A percentile compares a stretch with the other conserved stretches of the same genome.
phyloP scores from a whole-genome alignment of 371 early-diverging fungal species.

The Mortierella sp. region DNA sequence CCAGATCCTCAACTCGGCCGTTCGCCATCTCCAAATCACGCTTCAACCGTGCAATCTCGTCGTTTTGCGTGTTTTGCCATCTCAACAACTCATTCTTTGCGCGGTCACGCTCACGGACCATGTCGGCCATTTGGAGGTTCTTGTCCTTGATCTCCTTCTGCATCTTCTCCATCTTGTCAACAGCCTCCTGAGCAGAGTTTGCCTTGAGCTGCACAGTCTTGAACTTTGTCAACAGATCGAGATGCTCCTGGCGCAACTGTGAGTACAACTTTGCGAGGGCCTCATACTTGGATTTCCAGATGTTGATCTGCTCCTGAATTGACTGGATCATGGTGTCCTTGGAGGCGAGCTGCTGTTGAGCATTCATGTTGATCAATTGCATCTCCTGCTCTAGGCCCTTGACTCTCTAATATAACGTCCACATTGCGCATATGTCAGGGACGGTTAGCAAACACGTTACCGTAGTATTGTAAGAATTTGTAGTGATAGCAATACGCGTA shows the following conservation, averaged over 20 bases:
- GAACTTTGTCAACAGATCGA: constrained; percentile 91
- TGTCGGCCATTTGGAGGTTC: constrained; percentile 83
- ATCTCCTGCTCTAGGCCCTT: constrained; percentile 87
- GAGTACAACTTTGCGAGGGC: constrained; percentile 94
- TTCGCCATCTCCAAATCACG: constrained; percentile 83
- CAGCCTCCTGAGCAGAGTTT: constrained; percentile 81
- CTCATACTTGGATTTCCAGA: constrained; percentile 94
- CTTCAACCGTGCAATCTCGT: constrained; percentile 83
- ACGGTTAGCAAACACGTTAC: not conserved
- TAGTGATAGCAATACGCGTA: not conserved
- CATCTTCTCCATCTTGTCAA: constrained; percentile 79
- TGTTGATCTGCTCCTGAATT: constrained; percentile 81
- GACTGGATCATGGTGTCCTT: constrained; percentile 82
- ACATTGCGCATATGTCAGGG: not conserved
- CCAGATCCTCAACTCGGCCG: constrained; percentile 80
- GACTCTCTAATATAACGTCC: constrained; percentile 58
- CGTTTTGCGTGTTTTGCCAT: constrained; percentile 74
- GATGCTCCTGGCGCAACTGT: constrained; percentile 95
- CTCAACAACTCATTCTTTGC: constrained; percentile 80
- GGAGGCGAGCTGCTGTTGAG: constrained; percentile 76
- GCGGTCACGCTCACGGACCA: constrained; percentile 86
- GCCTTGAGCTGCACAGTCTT: constrained; percentile 85
- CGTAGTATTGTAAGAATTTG: not conserved
- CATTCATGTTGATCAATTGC: constrained; percentile 72
- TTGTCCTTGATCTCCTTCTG: constrained; percentile 84